Evolutionary conservation across 345 rosid species (phyloP), one percentile per base, ranked within the genome.

Genomic region (Turritis glabra): DNA sequence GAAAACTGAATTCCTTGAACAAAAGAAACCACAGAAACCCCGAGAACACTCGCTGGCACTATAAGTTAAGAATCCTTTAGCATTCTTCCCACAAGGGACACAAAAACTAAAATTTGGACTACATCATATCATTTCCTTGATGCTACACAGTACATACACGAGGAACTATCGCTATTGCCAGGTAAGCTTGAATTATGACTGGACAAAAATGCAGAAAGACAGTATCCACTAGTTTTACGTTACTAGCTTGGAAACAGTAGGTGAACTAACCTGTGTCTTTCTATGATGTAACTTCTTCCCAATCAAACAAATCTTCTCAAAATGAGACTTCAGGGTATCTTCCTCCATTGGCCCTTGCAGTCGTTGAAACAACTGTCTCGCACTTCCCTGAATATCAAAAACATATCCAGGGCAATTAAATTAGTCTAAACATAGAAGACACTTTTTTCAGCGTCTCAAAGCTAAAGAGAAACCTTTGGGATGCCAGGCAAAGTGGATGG

Each of bases 401-500:
- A 79, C 73, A 55, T 75, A 75, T 27, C 51, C 43, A 14, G 60
- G 72, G 54, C 18, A 74, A 57, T 33, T 15, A 50, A 67, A 48
- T 37, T 73, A 52, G 78, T 60, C 64, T 55, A 76, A 53, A 46
- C 71, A 73, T 53, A 66, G 57, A 66, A 63, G 73, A 70, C 41
- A 66, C 64, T 26, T 72, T 59, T 64, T 51, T 72, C 35, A 81
- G 13, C 50, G 33, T 54, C 51, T 48, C 29, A 59, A 56, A 54
- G 63, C 30, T 27, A 12, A 59, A 27, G 59, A 67, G 75, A 22
- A 58, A 85, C 99, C 98, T 90, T 90, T 4, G 99, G 99, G 44
- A 96, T 96, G 85, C 99, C 99, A 76, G 99, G 99, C 79, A 96
- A 84, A 67, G 98, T 90, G 72, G 99, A 95, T 58, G 99, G 99